Base-by-base conservation (phyloP, 352 stramenopile genomes). In the Elongisporangium senticosum region DNA sequence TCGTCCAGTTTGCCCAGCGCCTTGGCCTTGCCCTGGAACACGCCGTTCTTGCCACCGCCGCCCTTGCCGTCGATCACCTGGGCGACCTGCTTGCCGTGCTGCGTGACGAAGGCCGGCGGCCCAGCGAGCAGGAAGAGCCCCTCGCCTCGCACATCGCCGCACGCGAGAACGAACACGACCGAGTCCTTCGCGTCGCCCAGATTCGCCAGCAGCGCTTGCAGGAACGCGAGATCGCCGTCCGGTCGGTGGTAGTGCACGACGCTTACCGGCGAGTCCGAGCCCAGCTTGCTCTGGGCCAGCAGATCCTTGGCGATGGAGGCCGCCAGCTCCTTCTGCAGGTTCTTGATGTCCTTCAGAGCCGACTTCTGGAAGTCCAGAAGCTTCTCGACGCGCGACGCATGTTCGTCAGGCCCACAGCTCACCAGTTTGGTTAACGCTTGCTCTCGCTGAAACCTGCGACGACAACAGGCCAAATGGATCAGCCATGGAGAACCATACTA, bases 11-110 rank as follows among this genome's bases (percentile, higher is more conserved):
- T 84, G 21, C 59, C 53, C 37, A 93, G 54, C 1, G 59, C 62
- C 60, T 88, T 86, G 10, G 79, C 83, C 65, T 93, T 93, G 26
- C 86, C 86, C 62, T 95, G 86, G 40, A 93, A 75, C 19, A 90
- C 61, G 7, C 81, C 76, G 55, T 83, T 83, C 62, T 89, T 91
- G 50, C 82, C 81, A 33, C 81, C 79, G 7, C 85, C 85, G 24
- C 85, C 83, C 52, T 91, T 93, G 52, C 72, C 85, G 11, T 85
- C 79, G 53, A 95, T 89, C 13, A 84, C 56, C 4, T 72, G 71
- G 33, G 80, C 72, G 40, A 86, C 69, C 47, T 63, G 68, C 53
- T 75, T 83, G 37, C 78, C 83, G 56, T 90, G 67, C 53, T 70
- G 43, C 4, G 66, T 62, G 23, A 95, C 73, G 53, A 92, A 75